Conservation (phyloP, 139 green algal species). For the Picochlorum sp. region DNA sequence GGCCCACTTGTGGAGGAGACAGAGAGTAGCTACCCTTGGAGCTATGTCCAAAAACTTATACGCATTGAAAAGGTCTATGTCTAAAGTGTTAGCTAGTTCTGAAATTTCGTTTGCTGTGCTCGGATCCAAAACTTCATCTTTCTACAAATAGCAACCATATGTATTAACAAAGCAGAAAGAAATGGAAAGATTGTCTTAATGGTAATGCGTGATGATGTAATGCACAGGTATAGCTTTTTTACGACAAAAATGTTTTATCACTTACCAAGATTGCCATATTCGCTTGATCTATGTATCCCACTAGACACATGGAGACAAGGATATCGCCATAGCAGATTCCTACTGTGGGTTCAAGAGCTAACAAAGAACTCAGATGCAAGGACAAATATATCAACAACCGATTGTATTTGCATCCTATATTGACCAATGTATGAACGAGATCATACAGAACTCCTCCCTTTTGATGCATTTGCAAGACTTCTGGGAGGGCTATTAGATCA, state of each 20-base stretch:
- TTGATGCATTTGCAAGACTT: background rate
- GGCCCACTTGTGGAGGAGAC: constrained; percentile 21
- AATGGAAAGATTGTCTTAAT: too few species aligned
- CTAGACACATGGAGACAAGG: background rate
- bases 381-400: background rate
- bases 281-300: background rate
- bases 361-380: background rate
- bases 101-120: constrained; percentile 3
- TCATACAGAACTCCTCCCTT: background rate
- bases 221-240: too few species aligned
- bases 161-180: too few species aligned
- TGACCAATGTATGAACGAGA: background rate
- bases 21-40: constrained; percentile 29
- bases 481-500: background rate
- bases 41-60: constrained; percentile 15
- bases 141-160: too few species aligned
- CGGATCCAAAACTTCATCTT: constrained; percentile 2
- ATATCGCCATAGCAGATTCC: background rate
- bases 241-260: too few species aligned
- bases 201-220: too few species aligned
- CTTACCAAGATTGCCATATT: background rate
- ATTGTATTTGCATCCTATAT: background rate
- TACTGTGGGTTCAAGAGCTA: background rate
- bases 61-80: constrained; percentile 7
- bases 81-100: constrained; percentile 11